Evolutionary conservation across 106 monocot species (phyloP), one percentile per base, ranked within the genome.

Genomic region (Allium sativum): DNA sequence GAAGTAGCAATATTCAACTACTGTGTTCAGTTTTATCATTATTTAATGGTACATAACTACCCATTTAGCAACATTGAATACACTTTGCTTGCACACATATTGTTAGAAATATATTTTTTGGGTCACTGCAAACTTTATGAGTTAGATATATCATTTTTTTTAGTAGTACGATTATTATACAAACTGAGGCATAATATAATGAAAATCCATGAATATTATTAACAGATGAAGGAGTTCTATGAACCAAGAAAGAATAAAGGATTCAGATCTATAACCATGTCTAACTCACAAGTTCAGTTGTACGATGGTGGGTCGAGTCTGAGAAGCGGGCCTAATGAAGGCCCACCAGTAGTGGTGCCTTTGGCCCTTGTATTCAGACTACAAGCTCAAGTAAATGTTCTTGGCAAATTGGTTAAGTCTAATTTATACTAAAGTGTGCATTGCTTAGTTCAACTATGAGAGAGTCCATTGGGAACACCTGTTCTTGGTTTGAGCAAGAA

Each of bases 191-290:
- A 5, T 31, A 31, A 31, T 31, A 31, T 31, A 31, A 31, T 31
- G 4, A 31, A 31, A 2, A 5, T 31, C 31, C 31, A 31, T 31
- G 31, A 2, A n/a, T 31, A 3, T 0, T 31, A 31, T 31, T 42
- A 14, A 9, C 40, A 92, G 92, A 88, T 98, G 73, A 51, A 56
- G 70, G 82, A 78, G 52, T 98, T 98, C 72, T 98, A 91, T 74
- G 73, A 80, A 58, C 55, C 79, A 58, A 62, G 96, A 62, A 87
- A 76, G 87, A 82, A 76, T 70, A 69, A 70, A 61, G 72, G 88
- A 8, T 42, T 80, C 43, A 67, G 82, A 68, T 69, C 65, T 48
- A 64, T 70, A 40, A 48, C 47, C 22, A 74, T 98, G 45, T 58
- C 14, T 7, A 87, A 81, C 2, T 52, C 55, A 21, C 59, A 82